Percentiles rank a stretch among this genome's conserved stretches.
Evolutionary conservation across 2,329 filamentous ascomycete genomes (phyloP).

Genomic region (Stemphylium vesicarium): DNA sequence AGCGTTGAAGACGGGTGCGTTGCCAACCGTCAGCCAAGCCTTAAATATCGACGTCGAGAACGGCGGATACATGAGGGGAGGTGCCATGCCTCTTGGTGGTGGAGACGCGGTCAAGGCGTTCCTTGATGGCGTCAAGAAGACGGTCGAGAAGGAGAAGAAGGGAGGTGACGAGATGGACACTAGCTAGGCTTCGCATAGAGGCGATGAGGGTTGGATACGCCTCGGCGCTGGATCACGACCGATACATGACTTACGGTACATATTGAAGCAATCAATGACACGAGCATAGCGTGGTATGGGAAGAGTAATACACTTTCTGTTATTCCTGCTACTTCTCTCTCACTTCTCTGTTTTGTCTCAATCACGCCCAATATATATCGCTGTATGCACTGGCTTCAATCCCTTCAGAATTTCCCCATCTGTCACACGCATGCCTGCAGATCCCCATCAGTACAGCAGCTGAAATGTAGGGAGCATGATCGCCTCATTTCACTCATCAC

Average conservation of each 20-base stretch:
- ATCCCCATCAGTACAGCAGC: too few species aligned
- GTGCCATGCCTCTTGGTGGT: conserved; percentile 83
- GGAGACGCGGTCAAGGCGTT: conserved; percentile 91
- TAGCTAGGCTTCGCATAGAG: conserved; percentile 14
- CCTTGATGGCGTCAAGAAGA: conserved; percentile 84
- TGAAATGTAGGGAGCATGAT: not conserved
- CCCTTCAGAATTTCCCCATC: too few species aligned
- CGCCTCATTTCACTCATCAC: not conserved
- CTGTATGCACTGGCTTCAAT: too few species aligned
- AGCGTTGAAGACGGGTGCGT: conserved; percentile 85
- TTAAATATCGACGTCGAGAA: conserved; percentile 81
- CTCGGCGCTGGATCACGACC: conserved; percentile 3
- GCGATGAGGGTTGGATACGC: not conserved
- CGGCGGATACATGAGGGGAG: conserved; percentile 78
- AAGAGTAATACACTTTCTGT: not conserved
- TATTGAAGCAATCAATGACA: conserved; percentile 6
- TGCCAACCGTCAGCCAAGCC: conserved; percentile 89
- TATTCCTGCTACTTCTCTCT: not conserved
- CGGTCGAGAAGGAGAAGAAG: conserved; percentile 63
- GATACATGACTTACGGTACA: conserved; percentile 11
- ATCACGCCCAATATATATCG: too few species aligned
- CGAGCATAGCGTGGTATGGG: not conserved
- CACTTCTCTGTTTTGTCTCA: too few species aligned
- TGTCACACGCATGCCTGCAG: too few species aligned
- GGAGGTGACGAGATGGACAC: conserved; percentile 44